Conservation (phyloP, 768 basidiomycete species). For the Tricholomella constricta region DNA sequence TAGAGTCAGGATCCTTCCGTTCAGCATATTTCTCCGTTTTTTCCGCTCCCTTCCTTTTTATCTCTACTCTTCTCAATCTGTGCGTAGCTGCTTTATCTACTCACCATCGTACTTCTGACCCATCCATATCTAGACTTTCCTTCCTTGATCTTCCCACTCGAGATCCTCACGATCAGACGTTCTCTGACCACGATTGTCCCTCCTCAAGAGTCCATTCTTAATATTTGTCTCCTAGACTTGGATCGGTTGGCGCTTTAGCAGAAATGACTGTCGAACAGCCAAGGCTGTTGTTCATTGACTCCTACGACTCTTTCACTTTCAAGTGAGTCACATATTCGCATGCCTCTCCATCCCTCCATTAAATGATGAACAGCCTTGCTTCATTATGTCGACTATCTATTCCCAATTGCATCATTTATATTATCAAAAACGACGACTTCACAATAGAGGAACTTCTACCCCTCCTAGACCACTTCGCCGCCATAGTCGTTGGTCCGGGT, state of each 20-base stretch:
- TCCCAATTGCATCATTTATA: slow-evolving; percentile 60
- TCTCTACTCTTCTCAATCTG: background rate
- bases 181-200: too few relatives aligned
- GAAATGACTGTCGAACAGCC: slow-evolving; percentile 42
- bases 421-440: slow-evolving; percentile 73
- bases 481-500: slow-evolving; percentile 75
- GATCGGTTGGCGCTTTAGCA: background rate
- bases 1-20: slow-evolving; percentile 2
- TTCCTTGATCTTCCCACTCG: background rate
- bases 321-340: slow-evolving; percentile 52
- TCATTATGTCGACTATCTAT: slow-evolving; percentile 66
- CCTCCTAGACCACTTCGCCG: slow-evolving; percentile 62
- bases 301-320: slow-evolving; percentile 88
- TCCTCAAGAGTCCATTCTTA: too few relatives aligned
- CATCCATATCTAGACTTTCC: background rate
- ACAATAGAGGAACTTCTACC: slow-evolving; percentile 51
- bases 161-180: background rate
- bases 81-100: background rate
- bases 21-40: background rate
- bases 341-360: background rate
- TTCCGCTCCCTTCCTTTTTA: background rate
- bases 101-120: background rate
- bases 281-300: slow-evolving; percentile 73
- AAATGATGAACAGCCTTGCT: slow-evolving; percentile 55
- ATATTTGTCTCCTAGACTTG: background rate